Evolutionary conservation across 768 basidiomycete species (phyloP).

Genomic region (Pluteus cervinus): DNA sequence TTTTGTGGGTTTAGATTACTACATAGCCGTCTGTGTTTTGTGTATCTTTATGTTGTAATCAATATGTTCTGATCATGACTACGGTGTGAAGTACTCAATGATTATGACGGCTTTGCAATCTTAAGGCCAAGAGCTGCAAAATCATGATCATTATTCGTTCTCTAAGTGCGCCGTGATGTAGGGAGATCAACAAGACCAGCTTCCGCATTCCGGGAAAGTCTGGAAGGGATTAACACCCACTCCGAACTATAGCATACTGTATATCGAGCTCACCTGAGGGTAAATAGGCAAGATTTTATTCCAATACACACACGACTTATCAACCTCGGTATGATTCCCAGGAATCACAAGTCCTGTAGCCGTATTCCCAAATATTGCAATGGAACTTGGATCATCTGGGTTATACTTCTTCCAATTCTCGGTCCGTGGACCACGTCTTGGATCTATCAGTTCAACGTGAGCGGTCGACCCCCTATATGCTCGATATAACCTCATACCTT

Average conservation of each 20-base stretch:
- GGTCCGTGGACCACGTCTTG: slow-evolving; percentile 19
- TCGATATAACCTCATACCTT: slow-evolving; percentile 16
- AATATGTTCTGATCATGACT: no score
- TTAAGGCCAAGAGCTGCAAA: no score
- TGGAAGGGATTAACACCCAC: slow-evolving; percentile 2
- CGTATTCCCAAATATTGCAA: slow-evolving; percentile 22
- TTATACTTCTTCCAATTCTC: slow-evolving; percentile 23
- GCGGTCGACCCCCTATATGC: background rate
- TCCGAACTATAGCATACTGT: background rate
- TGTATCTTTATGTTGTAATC: no score
- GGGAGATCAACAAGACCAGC: slow-evolving; percentile 17
- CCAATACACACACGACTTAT: slow-evolving; percentile 24
- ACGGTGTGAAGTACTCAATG: no score
- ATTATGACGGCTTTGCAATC: no score
- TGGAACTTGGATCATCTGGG: slow-evolving; percentile 16
- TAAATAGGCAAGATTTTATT: slow-evolving; percentile 22
- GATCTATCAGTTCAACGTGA: slow-evolving; percentile 15
- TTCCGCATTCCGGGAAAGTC: slow-evolving; percentile 21
- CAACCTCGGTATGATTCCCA: slow-evolving; percentile 19
- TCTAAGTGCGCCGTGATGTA: no score
- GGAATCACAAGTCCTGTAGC: slow-evolving; percentile 16
- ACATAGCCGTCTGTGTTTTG: no score
- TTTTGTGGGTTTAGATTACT: slow-evolving; percentile 58
- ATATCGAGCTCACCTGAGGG: slow-evolving; percentile 15
- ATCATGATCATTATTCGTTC: no score